A percentile compares a stretch with the other conserved stretches of the same genome.
Conservation (phyloP, 1,139 yeast species). For the Pichia terricola region DNA sequence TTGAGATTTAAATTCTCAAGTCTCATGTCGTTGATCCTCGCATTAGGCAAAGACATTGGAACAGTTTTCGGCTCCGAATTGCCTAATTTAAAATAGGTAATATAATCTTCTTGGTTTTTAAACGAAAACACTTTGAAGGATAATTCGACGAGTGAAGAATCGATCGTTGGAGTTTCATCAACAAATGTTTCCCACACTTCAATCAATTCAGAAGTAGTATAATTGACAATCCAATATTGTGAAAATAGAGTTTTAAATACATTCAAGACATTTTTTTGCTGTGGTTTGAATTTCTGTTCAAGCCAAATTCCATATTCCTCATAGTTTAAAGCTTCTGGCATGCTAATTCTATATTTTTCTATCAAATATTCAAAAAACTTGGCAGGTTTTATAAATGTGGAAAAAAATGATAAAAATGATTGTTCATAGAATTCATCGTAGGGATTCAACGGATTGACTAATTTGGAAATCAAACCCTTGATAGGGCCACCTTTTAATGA, state of each 20-base stretch:
- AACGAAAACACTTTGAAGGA: constrained; percentile 17
- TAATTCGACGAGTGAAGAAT: constrained; percentile 10
- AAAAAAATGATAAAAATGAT: constrained; percentile 65
- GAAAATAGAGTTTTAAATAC: constrained; percentile 65
- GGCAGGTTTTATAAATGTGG: constrained; percentile 63
- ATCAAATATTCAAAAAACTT: constrained; percentile 57
- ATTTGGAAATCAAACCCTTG: constrained; percentile 70
- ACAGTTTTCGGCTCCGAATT: constrained; percentile 11
- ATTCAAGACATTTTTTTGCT: constrained; percentile 60
- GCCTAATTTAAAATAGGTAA: constrained; percentile 14
- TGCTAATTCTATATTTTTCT: constrained; percentile 59
- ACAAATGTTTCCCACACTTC: constrained; percentile 51
- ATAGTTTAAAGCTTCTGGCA: constrained; percentile 81
- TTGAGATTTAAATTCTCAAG: constrained; percentile 63
- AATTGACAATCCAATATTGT: constrained; percentile 52
- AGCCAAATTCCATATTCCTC: constrained; percentile 82
- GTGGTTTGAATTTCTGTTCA: constrained; percentile 57
- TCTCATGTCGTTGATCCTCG: constrained; percentile 31
- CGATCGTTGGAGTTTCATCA: constrained; percentile 19
- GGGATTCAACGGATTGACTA: constrained; percentile 62
- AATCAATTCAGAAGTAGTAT: constrained; percentile 29
- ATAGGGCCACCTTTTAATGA: constrained; percentile 86
- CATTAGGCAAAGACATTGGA: constrained; percentile 19
- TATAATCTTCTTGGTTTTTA: constrained; percentile 19
- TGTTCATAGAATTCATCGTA: constrained; percentile 62